phyloP scores from a whole-genome alignment of 768 basidiomycete species.

The Calocera viscosa region DNA sequence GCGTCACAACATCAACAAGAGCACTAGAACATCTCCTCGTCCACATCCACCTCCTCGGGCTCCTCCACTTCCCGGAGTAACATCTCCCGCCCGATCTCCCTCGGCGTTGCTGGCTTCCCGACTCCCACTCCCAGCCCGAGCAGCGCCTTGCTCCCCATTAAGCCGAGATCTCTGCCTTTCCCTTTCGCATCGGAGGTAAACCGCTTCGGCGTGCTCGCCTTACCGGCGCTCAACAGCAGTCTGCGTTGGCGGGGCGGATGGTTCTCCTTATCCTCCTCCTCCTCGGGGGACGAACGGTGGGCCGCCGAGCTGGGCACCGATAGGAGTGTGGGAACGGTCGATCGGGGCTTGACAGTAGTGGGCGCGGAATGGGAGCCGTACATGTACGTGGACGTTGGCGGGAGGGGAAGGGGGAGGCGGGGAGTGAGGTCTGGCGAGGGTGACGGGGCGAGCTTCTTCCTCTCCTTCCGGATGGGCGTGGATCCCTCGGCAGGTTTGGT shows the following conservation, averaged over 20 bases:
- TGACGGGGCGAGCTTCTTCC: background rate
- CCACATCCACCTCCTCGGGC: background rate
- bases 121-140: no score
- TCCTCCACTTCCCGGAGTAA: background rate
- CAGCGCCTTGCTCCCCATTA: no score
- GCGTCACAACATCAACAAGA: no score
- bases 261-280: constrained; percentile 4
- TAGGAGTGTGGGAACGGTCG: background rate
- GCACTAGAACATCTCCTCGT: constrained; percentile 3
- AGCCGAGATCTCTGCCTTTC: background rate
- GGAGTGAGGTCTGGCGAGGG: background rate
- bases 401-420: background rate
- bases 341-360: background rate
- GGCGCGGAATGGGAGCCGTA: background rate
- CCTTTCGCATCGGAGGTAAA: background rate
- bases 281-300: background rate
- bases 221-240: background rate
- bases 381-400: no score
- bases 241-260: background rate
- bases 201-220: constrained; percentile 3
- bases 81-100: constrained; percentile 1
- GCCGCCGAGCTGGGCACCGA: background rate
- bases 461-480: background rate
- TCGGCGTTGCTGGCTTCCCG: background rate
- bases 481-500: background rate